Evolutionary conservation across 1,139 yeast species (phyloP), one percentile per base, ranked within the genome.

Genomic region (Kodamaea suecica): DNA sequence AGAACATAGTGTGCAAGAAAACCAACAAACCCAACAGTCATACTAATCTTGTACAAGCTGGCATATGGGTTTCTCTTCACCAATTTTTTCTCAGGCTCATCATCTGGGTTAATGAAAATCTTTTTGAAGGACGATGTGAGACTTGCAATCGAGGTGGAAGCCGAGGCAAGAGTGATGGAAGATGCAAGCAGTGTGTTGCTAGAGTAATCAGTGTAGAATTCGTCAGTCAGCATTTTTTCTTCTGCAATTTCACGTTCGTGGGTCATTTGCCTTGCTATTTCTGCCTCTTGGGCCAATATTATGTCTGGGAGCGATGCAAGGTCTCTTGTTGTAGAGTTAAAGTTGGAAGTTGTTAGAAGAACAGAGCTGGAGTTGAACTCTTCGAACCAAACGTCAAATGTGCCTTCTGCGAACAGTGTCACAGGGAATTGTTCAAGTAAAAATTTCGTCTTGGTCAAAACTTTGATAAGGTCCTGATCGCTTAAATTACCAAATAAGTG

Each of bases 1-100:
- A 67, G 29, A 13, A 69, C 39, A 31, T 61, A 59, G 43, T 70
- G 76, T 11, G 66, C 33, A 40, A 69, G 32, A 32, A 69, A 53
- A 1, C 75, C 73, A 28, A 68, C 50, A 34, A 68, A 53, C 0
- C 76, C 76, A 27, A 69, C 60, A 2, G 73, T 62, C 31, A 66
- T 47, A 34, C 72, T 65, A 24, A 66, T 42, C 36, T 53, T 61
- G 40, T 60, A 59, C n/a, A 67, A 31, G 23, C 54, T 54, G 15
- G 24, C 13, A 29, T 34, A 40, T 5, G 34, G 34, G 27, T 37
- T 41, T 10, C 44, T 31, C 17, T 30, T 36, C n/a, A 30, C 21
- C 5, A 35, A 36, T 16, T 42, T 39, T 28, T 44, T 38, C 15
- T 29, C 24, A 7, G 11, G 26, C 8, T 45, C 44, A 19, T 43